A percentile compares a stretch with the other conserved stretches of the same genome.
Conservation (phyloP, 129 eudicot genomes). For the Pseudognaphalium luteoalbum region DNA sequence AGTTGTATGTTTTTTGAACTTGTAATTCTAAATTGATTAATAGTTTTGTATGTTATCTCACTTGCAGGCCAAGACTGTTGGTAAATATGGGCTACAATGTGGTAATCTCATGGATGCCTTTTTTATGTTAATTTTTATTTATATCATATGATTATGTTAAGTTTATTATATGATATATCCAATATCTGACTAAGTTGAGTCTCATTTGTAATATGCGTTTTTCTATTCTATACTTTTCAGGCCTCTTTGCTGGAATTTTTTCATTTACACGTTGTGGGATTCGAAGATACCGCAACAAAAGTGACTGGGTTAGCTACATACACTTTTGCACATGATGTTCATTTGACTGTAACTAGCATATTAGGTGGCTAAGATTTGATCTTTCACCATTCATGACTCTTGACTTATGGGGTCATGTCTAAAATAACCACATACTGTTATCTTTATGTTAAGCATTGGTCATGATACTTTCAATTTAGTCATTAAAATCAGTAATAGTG, state of each 20-base stretch:
- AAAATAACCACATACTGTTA: too few relatives aligned
- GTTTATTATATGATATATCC: too few relatives aligned
- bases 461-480: neutral
- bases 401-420: too few relatives aligned
- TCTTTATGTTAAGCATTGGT: neutral
- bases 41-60: constrained; percentile 4
- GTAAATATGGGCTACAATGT: constrained; percentile 57
- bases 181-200: neutral
- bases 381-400: neutral
- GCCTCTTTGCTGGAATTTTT: constrained; percentile 80
- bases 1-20: neutral
- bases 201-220: neutral
- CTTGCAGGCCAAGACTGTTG: constrained; percentile 63
- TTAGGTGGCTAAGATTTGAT: neutral
- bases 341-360: constrained; percentile 1
- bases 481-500: neutral
- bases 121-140: neutral
- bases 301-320: constrained; percentile 67
- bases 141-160: neutral
- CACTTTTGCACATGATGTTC: neutral
- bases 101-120: constrained; percentile 42
- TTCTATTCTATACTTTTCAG: constrained; percentile 29
- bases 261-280: constrained; percentile 69
- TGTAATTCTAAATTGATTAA: constrained; percentile 1
- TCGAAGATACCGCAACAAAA: constrained; percentile 63